A percentile compares a stretch with the other conserved stretches of the same genome.
Evolutionary conservation across 805 yeast species (phyloP).

Genomic region (Barnettozyma salicaria): DNA sequence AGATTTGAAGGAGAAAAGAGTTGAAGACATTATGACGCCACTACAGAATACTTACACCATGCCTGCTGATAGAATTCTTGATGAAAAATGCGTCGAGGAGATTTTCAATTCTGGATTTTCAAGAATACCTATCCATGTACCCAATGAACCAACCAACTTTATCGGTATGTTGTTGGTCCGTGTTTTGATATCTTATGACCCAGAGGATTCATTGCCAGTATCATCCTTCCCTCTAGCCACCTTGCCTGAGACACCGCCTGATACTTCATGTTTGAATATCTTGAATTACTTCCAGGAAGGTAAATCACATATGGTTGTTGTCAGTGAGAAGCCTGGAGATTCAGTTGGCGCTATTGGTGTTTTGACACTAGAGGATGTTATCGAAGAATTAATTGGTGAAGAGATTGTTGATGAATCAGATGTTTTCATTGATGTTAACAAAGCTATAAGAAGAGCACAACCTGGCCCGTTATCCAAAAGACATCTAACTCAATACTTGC

Average conservation of each 20-base stretch:
- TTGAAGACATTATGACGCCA: slow-evolving; percentile 88
- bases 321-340: slow-evolving; percentile 78
- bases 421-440: slow-evolving; percentile 85
- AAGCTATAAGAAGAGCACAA: slow-evolving; percentile 69
- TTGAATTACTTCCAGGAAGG: slow-evolving; percentile 97
- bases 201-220: slow-evolving; percentile 91
- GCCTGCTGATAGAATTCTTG: slow-evolving; percentile 74
- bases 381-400: slow-evolving; percentile 95
- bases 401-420: slow-evolving; percentile 96
- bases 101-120: slow-evolving; percentile 93
- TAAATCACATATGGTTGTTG: slow-evolving; percentile 94
- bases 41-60: slow-evolving; percentile 83
- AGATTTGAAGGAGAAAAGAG: slow-evolving; percentile 88
- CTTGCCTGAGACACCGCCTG: slow-evolving; percentile 87
- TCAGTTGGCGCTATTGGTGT: slow-evolving; percentile 85
- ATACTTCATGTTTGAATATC: slow-evolving; percentile 89
- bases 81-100: slow-evolving; percentile 79
- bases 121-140: slow-evolving; percentile 88
- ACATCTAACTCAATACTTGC: slow-evolving; percentile 63
- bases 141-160: slow-evolving; percentile 83
- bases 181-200: slow-evolving; percentile 90
- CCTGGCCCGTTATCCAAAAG: slow-evolving; percentile 74
- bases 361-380: slow-evolving; percentile 92
- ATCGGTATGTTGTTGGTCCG: slow-evolving; percentile 94
- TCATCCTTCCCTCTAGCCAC: slow-evolving; percentile 94